Base-by-base conservation (phyloP, 2,329 filamentous ascomycete species). In the Trichoderma atrobrunneum region DNA sequence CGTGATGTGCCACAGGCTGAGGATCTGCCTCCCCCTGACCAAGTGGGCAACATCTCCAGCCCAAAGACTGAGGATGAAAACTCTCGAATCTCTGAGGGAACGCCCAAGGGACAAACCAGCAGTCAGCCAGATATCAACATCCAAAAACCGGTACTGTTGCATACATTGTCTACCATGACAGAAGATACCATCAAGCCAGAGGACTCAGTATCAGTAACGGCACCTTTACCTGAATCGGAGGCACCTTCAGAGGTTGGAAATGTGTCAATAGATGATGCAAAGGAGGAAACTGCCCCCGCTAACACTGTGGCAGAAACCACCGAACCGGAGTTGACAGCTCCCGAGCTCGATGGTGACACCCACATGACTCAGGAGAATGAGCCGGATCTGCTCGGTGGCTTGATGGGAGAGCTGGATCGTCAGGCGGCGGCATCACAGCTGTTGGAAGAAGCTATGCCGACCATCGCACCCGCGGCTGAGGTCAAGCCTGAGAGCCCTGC, bases 401-500 rank as follows among this genome's bases (percentile, higher is more conserved):
- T 86, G 1, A 82, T 86, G 75, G 80, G 83, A 1, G 84, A 84
- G 39, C 79, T 86, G 43, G 82, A 85, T 71, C 80, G 82, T 36
- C 83, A 85, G 72, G 77, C 65, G 43, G 68, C 57, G 2, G 68
- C 68, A 18, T 57, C 68, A 24, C 61, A 62, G 16, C 56, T 54
- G 10, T 28, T 70, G 28, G 66, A 62, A 16, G 36, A 72, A 14
- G 63, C 39, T 34, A 18, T 61, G 24, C 21, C 39, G 5, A 65
- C 34, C 11, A 26, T 30, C 5, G 32, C 56, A 26, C 56, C 64
- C 24, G 57, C 36, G 4, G 18, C 34, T 14, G 66, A 59, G 21
- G 21, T 70, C 43, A 73, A 76, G 26, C 43, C 70, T 18, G 61
- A 70, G 28, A 70, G 39, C 56, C 39, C 36, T 21, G 43, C 18